phyloP scores from a whole-genome alignment of 2,329 filamentous ascomycete species.

The Calonectria naviculata region DNA sequence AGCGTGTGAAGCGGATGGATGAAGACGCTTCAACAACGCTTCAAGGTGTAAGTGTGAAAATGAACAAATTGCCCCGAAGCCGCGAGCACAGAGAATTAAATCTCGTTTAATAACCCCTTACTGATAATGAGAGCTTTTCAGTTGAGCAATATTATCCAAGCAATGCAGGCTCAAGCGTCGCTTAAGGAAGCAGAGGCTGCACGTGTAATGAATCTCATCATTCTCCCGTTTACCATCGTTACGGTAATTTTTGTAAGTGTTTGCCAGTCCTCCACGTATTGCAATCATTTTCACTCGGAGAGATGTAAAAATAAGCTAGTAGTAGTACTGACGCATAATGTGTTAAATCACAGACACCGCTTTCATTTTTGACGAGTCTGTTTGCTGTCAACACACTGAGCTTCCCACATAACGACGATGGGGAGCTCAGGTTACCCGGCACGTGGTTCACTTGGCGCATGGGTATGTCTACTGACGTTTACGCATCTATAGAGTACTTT shows the following conservation, averaged over 20 bases:
- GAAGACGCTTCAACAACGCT: neutral
- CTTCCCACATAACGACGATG: constrained; percentile 22
- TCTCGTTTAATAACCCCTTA: too few species aligned
- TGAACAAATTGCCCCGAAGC: too few species aligned
- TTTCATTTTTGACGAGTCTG: constrained; percentile 28
- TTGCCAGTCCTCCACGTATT: too few species aligned
- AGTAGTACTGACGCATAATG: neutral
- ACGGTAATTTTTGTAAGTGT: constrained; percentile 29
- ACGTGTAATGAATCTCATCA: constrained; percentile 19
- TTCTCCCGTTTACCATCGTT: constrained; percentile 24
- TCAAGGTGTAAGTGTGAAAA: neutral
- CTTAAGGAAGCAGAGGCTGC: constrained; percentile 25
- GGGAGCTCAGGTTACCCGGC: constrained; percentile 1
- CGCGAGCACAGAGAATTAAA: neutral
- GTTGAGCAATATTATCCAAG: constrained; percentile 20
- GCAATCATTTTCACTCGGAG: too few species aligned
- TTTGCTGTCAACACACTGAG: constrained; percentile 20
- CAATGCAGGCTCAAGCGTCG: constrained; percentile 26
- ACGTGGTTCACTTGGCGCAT: neutral
- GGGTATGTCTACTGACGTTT: neutral
- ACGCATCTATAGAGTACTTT: too few species aligned
- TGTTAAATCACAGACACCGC: constrained; percentile 15
- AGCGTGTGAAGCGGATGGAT: neutral
- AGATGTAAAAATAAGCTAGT: too few species aligned
- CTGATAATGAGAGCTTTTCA: neutral